A percentile compares a stretch with the other conserved stretches of the same genome.
These are phyloP conservation scores for Acanthamoeba culbertsoni DNA, from an alignment of 208 protist genomes.

Conservation along the genomic window DNA sequence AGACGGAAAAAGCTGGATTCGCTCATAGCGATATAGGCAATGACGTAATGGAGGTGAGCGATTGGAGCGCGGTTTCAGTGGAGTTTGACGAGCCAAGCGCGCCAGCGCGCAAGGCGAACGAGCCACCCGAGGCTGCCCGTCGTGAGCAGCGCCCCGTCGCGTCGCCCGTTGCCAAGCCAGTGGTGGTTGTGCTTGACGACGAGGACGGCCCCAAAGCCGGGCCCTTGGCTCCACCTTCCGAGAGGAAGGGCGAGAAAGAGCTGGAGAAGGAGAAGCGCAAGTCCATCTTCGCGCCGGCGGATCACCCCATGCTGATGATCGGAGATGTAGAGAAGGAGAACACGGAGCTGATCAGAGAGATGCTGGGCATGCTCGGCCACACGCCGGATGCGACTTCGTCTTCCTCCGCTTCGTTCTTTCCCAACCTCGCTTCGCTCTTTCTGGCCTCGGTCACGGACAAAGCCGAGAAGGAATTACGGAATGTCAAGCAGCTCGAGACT, in stretches of 20 bases:
- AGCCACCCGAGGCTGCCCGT: no score
- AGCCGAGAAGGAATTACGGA: neutral
- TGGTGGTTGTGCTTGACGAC: neutral
- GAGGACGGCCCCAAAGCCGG: neutral
- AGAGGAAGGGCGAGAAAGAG: neutral
- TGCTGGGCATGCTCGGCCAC: neutral
- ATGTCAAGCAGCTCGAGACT: neutral
- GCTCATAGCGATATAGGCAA: no score
- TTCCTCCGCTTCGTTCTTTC: neutral
- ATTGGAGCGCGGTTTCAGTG: no score
- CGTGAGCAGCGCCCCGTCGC: no score
- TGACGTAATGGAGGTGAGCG: no score
- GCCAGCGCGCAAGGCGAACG: no score
- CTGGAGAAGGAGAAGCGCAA: neutral
- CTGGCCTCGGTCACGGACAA: neutral
- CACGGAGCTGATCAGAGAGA: neutral
- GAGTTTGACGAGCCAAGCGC: no score
- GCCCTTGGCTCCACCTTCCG: neutral
- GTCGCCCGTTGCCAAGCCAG: no score
- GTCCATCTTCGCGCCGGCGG: neutral
- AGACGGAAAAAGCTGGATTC: no score
- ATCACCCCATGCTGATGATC: neutral
- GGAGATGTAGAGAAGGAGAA: neutral
- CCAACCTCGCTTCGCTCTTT: neutral
- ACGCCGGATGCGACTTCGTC: neutral